Percentiles rank a stretch among this genome's conserved stretches.
Conservation (phyloP, 2,329 filamentous ascomycete species). For the Fusarium neocosmosporiellum region DNA sequence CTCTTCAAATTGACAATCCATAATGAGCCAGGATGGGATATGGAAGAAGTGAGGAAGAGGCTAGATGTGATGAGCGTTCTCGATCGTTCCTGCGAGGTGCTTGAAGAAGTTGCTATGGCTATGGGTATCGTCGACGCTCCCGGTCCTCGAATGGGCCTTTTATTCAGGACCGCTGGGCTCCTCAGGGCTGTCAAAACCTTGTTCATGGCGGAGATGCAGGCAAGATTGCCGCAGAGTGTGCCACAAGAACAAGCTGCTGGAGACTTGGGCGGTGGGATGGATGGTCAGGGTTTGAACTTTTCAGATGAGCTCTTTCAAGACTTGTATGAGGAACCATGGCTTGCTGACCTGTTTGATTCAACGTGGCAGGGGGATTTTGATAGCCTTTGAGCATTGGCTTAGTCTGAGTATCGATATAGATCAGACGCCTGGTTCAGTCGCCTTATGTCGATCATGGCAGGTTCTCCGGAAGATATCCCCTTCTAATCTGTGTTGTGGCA, state of each 20-base stretch:
- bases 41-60: constrained; percentile 11
- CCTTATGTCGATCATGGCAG: not conserved
- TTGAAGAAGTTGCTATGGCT: not conserved
- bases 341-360: constrained; percentile 17
- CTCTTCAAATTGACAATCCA: constrained; percentile 26
- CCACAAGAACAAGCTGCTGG: not conserved
- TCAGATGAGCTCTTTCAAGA: constrained; percentile 10
- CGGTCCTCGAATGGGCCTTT: constrained; percentile 12
- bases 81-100: constrained; percentile 10
- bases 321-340: constrained; percentile 20
- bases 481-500: not conserved
- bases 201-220: constrained; percentile 21
- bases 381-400: not conserved
- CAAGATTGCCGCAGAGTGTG: not conserved
- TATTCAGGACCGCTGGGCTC: constrained; percentile 14
- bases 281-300: not conserved
- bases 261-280: not conserved
- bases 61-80: constrained; percentile 24
- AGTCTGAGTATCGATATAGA: not conserved
- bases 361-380: not conserved
- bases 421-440: not conserved
- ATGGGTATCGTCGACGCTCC: constrained; percentile 17
- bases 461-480: not conserved
- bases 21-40: constrained; percentile 19
- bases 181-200: constrained; percentile 25